Evolutionary conservation across 768 basidiomycete genomes (phyloP), one percentile per base, ranked within the genome.

Genomic region (Jaapia argillacea): DNA sequence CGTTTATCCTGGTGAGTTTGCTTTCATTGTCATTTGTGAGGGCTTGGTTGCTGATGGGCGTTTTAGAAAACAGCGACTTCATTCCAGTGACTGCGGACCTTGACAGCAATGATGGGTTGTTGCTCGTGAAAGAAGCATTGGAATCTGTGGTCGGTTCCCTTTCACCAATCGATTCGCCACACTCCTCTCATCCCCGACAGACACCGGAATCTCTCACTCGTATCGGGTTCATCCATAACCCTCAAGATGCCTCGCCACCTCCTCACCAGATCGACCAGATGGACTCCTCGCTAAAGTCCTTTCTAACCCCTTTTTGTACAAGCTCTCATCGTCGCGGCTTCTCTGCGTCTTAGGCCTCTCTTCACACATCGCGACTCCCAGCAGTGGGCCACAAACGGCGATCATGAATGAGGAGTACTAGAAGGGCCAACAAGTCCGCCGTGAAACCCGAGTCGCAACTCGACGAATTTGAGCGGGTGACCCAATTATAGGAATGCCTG

Each of bases 221-320:
- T 0, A 85, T 93, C n/a, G n/a, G n/a, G n/a, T n/a, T n/a, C n/a
- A n/a, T n/a, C n/a, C n/a, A n/a, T n/a, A n/a, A n/a, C 92, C 0
- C 78, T 97, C 54, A 97, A 96, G 75, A 96, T 93, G 59, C 76
- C 98, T 47, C 86, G 90, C 52, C 96, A 98, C 50, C 92, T 79
- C 1, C 60, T 99, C 21, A n/a, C 88, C 82, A 37, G 85, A 81
- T 64, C 98, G 98, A 55, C 83, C 90, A 42, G 96, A 98, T 68
- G 98, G 98, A 63, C 66, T 99, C 31, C 88, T 93, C 63, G 93
- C 97, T 48, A 70, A 78, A 31, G 67, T 61, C 1, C 94, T 99
- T 4, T 97, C 73, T 58, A 71, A 68, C 23, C 69, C 80, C 38
- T 97, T 99, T 61, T 77, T 10, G 16, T 10, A 33, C 31, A 33